A percentile compares a stretch with the other conserved stretches of the same genome.
These are phyloP conservation scores for Glycine latifolia DNA, from an alignment of 306 rosid species.

Conservation along the genomic window DNA sequence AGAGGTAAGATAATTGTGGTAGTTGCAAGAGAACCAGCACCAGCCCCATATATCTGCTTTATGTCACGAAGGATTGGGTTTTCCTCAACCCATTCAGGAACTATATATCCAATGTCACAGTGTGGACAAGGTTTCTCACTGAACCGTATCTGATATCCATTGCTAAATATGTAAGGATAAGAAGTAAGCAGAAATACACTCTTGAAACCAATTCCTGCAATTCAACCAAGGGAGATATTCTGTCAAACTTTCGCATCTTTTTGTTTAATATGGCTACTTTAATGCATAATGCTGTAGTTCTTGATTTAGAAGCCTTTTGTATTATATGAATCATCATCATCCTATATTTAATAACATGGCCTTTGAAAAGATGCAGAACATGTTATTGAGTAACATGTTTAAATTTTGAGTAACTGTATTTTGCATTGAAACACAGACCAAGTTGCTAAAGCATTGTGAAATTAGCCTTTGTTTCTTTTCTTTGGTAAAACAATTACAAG, in stretches of 20 bases:
- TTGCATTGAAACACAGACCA: not conserved
- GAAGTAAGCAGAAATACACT: constrained; percentile 82
- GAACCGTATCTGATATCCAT: constrained; percentile 81
- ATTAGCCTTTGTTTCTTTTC: not conserved
- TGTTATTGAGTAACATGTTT: not conserved
- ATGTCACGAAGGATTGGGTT: constrained; percentile 60
- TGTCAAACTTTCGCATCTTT: constrained; percentile 22
- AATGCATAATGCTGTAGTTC: not conserved
- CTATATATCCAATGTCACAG: constrained; percentile 79
- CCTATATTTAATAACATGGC: not conserved
- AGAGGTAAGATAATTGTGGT: constrained; percentile 72
- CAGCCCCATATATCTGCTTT: constrained; percentile 55
- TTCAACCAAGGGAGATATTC: constrained; percentile 25
- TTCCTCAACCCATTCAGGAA: constrained; percentile 91
- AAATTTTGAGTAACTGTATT: constrained; percentile 4
- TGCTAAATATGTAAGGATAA: constrained; percentile 75
- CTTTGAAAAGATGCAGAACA: not conserved
- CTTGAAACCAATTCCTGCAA: constrained; percentile 92
- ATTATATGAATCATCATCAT: not conserved
- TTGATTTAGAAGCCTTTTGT: not conserved
- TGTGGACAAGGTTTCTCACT: constrained; percentile 72
- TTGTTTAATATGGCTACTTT: not conserved
- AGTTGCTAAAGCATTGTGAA: not conserved
- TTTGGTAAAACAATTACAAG: not conserved
- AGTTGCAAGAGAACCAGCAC: constrained; percentile 56